phyloP scores from a whole-genome alignment of 768 basidiomycete species.

The Dacryopinax spathularia region DNA sequence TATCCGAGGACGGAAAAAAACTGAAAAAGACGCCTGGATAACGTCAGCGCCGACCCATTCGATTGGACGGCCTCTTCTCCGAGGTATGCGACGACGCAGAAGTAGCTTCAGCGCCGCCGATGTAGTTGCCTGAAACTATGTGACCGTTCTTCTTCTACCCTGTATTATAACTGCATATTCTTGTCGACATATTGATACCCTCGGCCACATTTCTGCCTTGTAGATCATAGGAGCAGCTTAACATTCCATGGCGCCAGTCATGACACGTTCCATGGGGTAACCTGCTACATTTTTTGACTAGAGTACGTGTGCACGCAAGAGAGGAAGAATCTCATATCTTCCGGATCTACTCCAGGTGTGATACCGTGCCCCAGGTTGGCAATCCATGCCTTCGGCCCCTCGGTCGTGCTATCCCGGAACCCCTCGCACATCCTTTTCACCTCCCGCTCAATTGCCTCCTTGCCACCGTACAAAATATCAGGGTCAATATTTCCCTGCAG shows the following conservation, averaged over 20 bases:
- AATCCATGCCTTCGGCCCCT: constrained; percentile 65
- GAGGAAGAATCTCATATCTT: constrained; percentile 82
- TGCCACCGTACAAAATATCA: constrained; percentile 67
- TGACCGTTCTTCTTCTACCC: background rate
- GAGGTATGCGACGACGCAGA: constrained; percentile 57
- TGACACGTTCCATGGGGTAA: background rate
- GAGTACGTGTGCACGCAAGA: constrained; percentile 82
- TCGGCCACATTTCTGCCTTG: background rate
- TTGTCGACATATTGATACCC: background rate
- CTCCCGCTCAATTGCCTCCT: constrained; percentile 68
- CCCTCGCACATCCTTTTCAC: constrained; percentile 68
- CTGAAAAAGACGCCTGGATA: background rate
- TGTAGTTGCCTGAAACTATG: constrained; percentile 44
- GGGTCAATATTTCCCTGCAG: constrained; percentile 95
- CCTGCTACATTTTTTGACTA: constrained; percentile 7
- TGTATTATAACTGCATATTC: background rate
- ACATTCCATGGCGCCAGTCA: background rate
- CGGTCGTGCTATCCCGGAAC: constrained; percentile 46
- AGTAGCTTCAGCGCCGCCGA: constrained; percentile 83
- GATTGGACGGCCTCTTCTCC: constrained; percentile 59
- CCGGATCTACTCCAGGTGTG: constrained; percentile 87
- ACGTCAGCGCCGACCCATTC: background rate
- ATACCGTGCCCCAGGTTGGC: constrained; percentile 96
- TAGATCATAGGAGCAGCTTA: background rate
- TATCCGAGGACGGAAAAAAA: background rate